Percentiles rank a stretch among this genome's conserved stretches.
Evolutionary conservation across 1,139 yeast species (phyloP).

Genomic region (Candida labiduridarum): DNA sequence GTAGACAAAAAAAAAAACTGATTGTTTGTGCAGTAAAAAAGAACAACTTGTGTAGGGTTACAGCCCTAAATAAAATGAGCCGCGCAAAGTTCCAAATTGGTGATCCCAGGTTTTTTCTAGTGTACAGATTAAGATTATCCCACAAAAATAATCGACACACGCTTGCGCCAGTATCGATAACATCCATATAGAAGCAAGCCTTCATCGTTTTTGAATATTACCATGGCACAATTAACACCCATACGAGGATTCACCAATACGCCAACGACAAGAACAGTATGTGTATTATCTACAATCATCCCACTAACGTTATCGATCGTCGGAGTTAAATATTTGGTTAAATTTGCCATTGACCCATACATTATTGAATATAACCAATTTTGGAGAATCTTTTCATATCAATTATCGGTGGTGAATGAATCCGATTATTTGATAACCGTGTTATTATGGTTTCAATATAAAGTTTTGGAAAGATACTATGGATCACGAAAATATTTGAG

Average conservation of each 20-base stretch:
- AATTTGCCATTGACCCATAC: constrained; percentile 57
- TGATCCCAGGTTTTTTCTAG: not conserved
- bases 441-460: constrained; percentile 57
- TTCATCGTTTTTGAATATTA: not conserved
- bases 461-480: constrained; percentile 64
- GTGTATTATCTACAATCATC: constrained; percentile 40
- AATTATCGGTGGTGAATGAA: constrained; percentile 61
- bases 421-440: constrained; percentile 60
- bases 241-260: constrained; percentile 62
- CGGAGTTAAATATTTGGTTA: constrained; percentile 56
- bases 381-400: constrained; percentile 65
- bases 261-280: constrained; percentile 55
- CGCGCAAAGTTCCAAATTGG: not conserved
- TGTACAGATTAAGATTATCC: not conserved
- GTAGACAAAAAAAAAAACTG: not conserved
- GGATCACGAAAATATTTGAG: constrained; percentile 63
- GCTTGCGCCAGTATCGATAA: not conserved
- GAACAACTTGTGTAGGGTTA: constrained; percentile 4
- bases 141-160: constrained; percentile 1
- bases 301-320: constrained; percentile 60
- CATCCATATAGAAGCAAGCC: not conserved
- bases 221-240: constrained; percentile 36
- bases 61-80: not conserved
- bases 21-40: not conserved
- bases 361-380: constrained; percentile 62